phyloP scores from a whole-genome alignment of 306 rosid genomes.

The Arachis stenosperma region DNA sequence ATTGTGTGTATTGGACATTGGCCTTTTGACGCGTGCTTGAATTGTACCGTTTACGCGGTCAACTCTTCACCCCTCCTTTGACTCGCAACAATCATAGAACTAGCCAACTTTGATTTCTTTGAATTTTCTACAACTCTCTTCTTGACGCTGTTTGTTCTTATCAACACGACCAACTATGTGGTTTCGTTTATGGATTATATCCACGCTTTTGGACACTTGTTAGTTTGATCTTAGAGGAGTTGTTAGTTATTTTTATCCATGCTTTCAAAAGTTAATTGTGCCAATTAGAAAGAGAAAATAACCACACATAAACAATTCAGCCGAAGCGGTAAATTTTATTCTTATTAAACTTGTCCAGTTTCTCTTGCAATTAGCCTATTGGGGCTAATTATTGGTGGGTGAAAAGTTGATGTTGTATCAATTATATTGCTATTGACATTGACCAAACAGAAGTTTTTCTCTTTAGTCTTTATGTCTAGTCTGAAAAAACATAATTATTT shows the following conservation, averaged over 20 bases:
- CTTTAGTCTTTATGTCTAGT: no score
- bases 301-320: neutral
- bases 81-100: neutral
- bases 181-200: no score
- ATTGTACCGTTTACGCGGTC: constrained; percentile 7
- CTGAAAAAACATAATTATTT: no score
- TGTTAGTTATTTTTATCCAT: no score
- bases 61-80: neutral
- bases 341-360: neutral
- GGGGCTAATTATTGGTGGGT: no score
- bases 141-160: neutral
- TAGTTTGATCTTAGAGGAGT: no score
- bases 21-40: constrained; percentile 27
- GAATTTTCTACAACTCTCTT: neutral
- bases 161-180: no score
- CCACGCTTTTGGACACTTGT: neutral
- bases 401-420: no score
- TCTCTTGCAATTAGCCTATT: neutral
- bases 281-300: neutral
- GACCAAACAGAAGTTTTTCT: no score
- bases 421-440: no score
- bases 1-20: no score
- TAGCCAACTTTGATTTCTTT: constrained; percentile 7
- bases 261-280: neutral
- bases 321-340: neutral